Base-by-base conservation (phyloP, 148 eudicot species). In the Polygonum maritimum region DNA sequence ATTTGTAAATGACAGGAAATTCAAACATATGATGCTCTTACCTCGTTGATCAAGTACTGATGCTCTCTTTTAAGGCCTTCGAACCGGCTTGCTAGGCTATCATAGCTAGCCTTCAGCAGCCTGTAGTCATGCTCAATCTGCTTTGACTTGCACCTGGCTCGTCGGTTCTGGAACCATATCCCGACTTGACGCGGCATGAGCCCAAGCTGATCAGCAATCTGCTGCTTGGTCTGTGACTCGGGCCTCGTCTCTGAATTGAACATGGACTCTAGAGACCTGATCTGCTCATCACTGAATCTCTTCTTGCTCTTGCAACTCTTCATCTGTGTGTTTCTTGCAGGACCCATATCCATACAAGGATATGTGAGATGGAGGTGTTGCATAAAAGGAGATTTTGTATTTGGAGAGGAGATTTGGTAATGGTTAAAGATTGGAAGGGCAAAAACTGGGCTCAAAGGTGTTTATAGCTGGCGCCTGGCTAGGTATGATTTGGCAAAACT, bases 81-180 rank as follows among this genome's bases (percentile, higher is more conserved):
- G 6, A 78, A 78, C 73, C 77, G 75, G 3, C 85, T 74, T 65
- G 84, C 85, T n/a, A 87, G 81, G 26, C 8, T 51, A 60, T 89
- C 83, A 35, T 85, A 87, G 21, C 75, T 77, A 16, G 69, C 78
- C 69, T 81, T 87, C 2, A 89, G 79, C 19, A 77, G 8, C 31
- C 26, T 72, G 75, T 87, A 87, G 3, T 89, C 93, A 36, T 44
- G 79, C 82, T 84, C 86, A 63, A 85, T 76, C 78, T 84, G 82
- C 87, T 87, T 87, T 1, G 89, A 84, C 79, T 89, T 87, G 44
- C 82, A 86, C 49, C 88, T 71, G 7, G 89, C 90, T 76, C 90
- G 78, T 71, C 76, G 83, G 78, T 87, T 89, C 83, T 87, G 90
- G 78, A 87, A 87, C 90, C 92, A 89, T 44, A 89, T 84, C 22